A percentile compares a stretch with the other conserved stretches of the same genome.
Conservation (phyloP, 345 rosid genomes). For the Eucalyptus tenuipes region DNA sequence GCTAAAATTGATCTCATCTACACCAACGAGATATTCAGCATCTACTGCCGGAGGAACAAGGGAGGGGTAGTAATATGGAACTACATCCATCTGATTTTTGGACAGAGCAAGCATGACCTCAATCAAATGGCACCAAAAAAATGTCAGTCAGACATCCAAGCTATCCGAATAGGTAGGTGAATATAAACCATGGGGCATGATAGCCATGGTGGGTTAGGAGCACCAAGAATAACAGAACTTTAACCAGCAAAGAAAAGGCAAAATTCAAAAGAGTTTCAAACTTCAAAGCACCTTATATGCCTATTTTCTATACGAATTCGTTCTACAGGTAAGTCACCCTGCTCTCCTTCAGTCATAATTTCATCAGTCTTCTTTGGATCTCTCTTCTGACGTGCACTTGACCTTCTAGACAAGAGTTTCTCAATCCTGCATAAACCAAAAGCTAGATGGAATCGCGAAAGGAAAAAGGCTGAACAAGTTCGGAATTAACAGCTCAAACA, state of each 20-base stretch:
- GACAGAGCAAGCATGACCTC: background rate
- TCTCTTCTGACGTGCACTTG: slow-evolving; percentile 21
- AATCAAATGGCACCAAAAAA: background rate
- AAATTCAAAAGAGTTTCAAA: background rate
- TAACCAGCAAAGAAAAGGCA: background rate
- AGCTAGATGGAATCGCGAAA: background rate
- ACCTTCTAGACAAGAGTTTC: slow-evolving; percentile 32
- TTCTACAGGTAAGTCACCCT: slow-evolving; percentile 46
- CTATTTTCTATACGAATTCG: slow-evolving; percentile 79
- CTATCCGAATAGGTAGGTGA: background rate
- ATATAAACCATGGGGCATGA: background rate
- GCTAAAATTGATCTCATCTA: background rate
- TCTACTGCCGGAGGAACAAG: background rate
- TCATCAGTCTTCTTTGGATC: slow-evolving; percentile 73
- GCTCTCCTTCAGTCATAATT: slow-evolving; percentile 26
- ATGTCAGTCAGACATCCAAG: background rate
- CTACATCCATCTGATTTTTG: background rate
- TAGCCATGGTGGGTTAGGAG: background rate
- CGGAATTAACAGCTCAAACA: background rate
- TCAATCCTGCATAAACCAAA: slow-evolving; percentile 47
- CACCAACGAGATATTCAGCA: background rate
- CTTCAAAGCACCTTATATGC: slow-evolving; percentile 45
- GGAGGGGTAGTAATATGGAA: background rate
- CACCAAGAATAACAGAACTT: background rate
- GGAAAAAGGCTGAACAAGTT: background rate